phyloP scores from a whole-genome alignment of 441 rosid genomes.

The Melastoma candidum region DNA sequence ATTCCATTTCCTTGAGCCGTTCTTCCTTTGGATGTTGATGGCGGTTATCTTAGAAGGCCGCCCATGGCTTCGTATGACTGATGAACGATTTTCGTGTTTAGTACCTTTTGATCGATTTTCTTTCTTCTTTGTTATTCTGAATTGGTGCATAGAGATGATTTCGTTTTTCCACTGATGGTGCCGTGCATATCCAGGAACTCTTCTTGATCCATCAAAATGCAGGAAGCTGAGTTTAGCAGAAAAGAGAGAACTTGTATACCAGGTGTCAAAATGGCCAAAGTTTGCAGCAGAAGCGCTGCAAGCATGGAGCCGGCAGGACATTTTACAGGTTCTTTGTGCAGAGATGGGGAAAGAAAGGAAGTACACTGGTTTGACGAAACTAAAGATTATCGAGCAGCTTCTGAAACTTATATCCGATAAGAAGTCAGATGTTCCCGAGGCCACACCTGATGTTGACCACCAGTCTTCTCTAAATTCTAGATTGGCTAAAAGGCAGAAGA shows the following conservation, averaged over 20 bases:
- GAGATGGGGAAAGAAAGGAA: conserved; percentile 99
- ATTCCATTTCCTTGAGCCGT: no score
- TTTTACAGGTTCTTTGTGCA: conserved; percentile 75
- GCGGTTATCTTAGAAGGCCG: no score
- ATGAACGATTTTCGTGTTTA: no score
- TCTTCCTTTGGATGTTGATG: no score
- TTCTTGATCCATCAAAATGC: conserved; percentile 55
- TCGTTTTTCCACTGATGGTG: no score
- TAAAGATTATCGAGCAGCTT: conserved; percentile 87
- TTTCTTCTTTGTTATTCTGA: no score
- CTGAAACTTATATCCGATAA: conserved; percentile 72
- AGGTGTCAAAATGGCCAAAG: conserved; percentile 48
- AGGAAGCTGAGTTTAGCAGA: conserved; percentile 68
- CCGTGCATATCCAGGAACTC: conserved; percentile 29
- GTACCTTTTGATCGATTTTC: no score
- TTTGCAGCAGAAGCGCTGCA: conserved; percentile 64
- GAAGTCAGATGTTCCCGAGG: conserved; percentile 42
- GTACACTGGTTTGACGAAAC: conserved; percentile 89
- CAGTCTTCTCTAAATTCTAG: conserved; percentile 34
- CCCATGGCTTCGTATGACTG: no score
- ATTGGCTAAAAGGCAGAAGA: conserved; percentile 66
- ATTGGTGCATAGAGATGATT: no score
- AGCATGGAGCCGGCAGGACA: conserved; percentile 96
- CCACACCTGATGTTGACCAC: conserved; percentile 27
- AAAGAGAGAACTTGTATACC: conserved; percentile 78